Conservation (phyloP, 1,139 yeast species). For the Pichia norvegensis region DNA sequence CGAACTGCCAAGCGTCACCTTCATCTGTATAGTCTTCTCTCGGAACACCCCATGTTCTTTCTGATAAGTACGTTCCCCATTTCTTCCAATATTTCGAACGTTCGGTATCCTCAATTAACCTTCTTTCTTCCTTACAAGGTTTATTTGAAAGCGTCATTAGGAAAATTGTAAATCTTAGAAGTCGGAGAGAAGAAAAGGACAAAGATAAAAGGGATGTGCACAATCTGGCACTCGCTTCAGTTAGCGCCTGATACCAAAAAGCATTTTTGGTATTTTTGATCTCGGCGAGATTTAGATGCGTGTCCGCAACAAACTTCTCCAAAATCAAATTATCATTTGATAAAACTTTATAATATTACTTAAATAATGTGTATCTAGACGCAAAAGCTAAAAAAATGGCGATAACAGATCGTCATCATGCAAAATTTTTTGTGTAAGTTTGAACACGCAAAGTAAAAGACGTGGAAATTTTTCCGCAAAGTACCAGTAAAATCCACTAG, state of each 20-base stretch:
- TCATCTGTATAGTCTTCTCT: conserved; percentile 82
- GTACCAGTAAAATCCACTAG: conserved; percentile 74
- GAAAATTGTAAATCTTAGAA: neutral
- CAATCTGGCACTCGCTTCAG: too few species aligned
- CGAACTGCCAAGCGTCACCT: conserved; percentile 94
- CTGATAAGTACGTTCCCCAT: conserved; percentile 92
- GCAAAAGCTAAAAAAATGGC: conserved; percentile 10
- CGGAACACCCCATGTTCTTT: conserved; percentile 92
- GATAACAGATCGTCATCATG: conserved; percentile 14
- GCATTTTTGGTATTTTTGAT: too few species aligned
- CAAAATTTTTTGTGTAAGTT: conserved; percentile 15
- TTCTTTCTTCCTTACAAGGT: conserved; percentile 47
- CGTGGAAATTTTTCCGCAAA: conserved; percentile 71
- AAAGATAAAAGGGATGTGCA: neutral
- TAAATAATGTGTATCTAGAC: neutral
- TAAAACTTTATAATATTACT: too few species aligned
- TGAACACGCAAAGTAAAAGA: conserved; percentile 67
- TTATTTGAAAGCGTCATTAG: conserved; percentile 12
- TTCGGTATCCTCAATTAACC: conserved; percentile 53
- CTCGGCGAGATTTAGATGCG: too few species aligned
- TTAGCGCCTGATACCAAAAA: too few species aligned
- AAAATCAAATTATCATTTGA: too few species aligned
- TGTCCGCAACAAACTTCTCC: too few species aligned
- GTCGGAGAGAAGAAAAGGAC: neutral
- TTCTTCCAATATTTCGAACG: conserved; percentile 65